These are phyloP conservation scores for Neurospora sp. DNA, from an alignment of 495 filamentous ascomycete species.

Conservation along the genomic window DNA sequence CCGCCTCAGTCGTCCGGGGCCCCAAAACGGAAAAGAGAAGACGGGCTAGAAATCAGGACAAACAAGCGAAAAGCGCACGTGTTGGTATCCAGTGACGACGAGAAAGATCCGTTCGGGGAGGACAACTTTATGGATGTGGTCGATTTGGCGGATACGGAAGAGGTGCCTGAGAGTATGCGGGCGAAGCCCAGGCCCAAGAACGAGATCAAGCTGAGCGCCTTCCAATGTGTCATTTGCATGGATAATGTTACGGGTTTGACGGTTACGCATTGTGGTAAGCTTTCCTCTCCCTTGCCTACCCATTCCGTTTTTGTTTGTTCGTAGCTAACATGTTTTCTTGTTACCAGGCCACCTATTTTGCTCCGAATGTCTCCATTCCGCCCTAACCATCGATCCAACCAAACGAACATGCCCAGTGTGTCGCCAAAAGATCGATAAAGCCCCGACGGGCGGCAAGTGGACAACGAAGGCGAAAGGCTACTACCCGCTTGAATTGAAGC, in stretches of 20 bases:
- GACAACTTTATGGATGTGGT: constrained; percentile 20
- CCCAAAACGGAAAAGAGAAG: background rate
- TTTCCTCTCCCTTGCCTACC: constrained; percentile 1
- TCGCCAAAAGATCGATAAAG: constrained; percentile 44
- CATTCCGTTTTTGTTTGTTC: background rate
- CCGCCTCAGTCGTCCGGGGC: background rate
- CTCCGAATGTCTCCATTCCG: constrained; percentile 65
- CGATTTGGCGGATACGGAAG: constrained; percentile 53
- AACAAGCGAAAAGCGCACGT: constrained; percentile 5
- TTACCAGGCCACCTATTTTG: constrained; percentile 74
- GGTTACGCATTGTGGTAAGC: constrained; percentile 73
- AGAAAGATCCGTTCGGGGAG: constrained; percentile 22
- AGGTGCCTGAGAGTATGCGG: constrained; percentile 41
- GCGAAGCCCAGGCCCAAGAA: constrained; percentile 39
- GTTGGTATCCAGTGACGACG: constrained; percentile 9
- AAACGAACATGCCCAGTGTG: constrained; percentile 44
- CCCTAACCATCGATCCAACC: constrained; percentile 49
- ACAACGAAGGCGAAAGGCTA: constrained; percentile 30
- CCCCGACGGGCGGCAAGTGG: constrained; percentile 28
- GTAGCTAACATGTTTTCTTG: background rate
- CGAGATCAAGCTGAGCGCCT: constrained; percentile 40
- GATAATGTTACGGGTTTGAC: constrained; percentile 63
- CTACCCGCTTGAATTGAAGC: constrained; percentile 51
- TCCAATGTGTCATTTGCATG: constrained; percentile 81
- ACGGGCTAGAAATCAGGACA: background rate